Evolutionary conservation across 1,139 yeast genomes (phyloP), one percentile per base, ranked within the genome.

Genomic region (Magnusiomyces suaveolens): DNA sequence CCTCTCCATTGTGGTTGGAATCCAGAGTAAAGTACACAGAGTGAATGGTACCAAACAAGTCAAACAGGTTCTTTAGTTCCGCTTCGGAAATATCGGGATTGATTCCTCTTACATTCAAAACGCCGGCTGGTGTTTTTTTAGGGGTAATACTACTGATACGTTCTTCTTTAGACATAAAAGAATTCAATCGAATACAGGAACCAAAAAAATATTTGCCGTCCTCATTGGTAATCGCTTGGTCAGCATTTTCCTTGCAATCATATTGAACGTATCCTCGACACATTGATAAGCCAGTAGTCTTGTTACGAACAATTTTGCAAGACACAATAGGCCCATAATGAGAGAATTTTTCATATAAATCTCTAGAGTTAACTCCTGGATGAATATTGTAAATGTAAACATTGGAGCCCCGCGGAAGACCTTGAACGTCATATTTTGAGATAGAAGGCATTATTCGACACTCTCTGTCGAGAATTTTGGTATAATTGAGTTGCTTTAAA

Each of bases 201-300:
- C 87, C 95, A 71, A 86, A 85, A 75, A 87, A 80, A 67, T 83
- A 79, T 90, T 85, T 85, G 74, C 95, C 95, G 73, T 87, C 87
- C 67, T 87, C 87, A 69, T 83, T 84, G 72, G 83, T 88, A 67
- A 88, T 84, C 62, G 96, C 96, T 66, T 87, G 87, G 60, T 76
- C 75, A 58, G 97, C 97, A 64, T 90, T 85, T 69, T 84, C 89
- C 60, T 55, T 73, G 59, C 84, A 81, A 70, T 85, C 95, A 72
- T 84, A 88, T 71, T 87, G 95, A 60, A 88, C 96, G 69, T 85
- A 87, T 72, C 94, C 96, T 63, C 86, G 86, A 68, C 95, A 88
- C 72, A 83, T 84, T 63, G 92, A 83, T 68, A 75, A 76, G 61
- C 95, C 95, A 69, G 77, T 72, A 69, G 79, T 43, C 21, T 33